phyloP scores from a whole-genome alignment of 2,329 filamentous ascomycete genomes.

The Cucurbitaria berberidis region DNA sequence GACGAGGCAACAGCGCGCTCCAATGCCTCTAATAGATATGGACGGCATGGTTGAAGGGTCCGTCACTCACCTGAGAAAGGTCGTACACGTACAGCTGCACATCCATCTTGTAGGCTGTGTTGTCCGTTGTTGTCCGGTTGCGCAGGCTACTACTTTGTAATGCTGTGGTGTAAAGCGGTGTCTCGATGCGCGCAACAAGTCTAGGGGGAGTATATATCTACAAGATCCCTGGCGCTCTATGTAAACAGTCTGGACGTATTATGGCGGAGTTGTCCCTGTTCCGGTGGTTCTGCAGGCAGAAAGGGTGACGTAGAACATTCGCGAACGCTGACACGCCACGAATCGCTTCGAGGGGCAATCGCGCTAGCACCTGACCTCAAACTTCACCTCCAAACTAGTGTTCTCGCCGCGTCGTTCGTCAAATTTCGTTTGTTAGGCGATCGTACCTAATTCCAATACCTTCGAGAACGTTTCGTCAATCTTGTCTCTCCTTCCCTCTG shows the following conservation, averaged over 20 bases:
- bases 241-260: neutral
- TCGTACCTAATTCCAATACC: neutral
- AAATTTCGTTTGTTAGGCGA: neutral
- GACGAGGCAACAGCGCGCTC: neutral
- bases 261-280: neutral
- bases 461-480: too few species aligned
- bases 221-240: neutral
- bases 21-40: neutral
- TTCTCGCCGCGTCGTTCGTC: neutral
- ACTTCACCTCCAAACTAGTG: neutral
- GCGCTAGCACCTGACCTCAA: conserved; percentile 31
- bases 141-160: neutral
- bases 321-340: conserved; percentile 12
- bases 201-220: neutral
- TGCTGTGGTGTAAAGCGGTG: neutral
- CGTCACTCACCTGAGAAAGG: conserved; percentile 51
- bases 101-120: conserved; percentile 48
- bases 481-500: too few species aligned
- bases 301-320: conserved; percentile 25
- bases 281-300: conserved; percentile 1
- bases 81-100: conserved; percentile 60
- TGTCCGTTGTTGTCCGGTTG: neutral
- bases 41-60: neutral
- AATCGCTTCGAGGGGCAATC: conserved; percentile 16
- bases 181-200: neutral